Conservation (phyloP, 2,329 filamentous ascomycete genomes). For the Paraphaeosphaeria sporulosa region DNA sequence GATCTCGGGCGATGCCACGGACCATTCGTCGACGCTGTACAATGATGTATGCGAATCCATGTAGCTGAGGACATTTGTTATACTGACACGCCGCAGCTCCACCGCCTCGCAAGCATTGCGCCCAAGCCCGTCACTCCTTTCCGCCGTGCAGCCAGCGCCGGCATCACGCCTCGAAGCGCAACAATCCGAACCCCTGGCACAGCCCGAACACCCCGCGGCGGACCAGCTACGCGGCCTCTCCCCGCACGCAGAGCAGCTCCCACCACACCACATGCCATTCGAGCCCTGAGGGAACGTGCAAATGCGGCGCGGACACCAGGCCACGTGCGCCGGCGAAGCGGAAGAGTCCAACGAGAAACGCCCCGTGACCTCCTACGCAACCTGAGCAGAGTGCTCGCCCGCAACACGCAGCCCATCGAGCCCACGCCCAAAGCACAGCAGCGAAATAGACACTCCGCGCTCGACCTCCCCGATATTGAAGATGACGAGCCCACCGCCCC, state of each 20-base stretch:
- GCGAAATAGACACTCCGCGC: constrained; percentile 40
- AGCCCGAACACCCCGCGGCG: constrained; percentile 44
- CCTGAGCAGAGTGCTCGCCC: constrained; percentile 62
- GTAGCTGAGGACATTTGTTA: not conserved
- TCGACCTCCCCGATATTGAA: constrained; percentile 56
- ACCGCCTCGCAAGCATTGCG: constrained; percentile 36
- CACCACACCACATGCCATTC: constrained; percentile 63
- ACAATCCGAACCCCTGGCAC: constrained; percentile 45
- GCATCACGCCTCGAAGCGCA: constrained; percentile 40
- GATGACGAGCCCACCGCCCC: constrained; percentile 53
- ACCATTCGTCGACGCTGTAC: constrained; percentile 26
- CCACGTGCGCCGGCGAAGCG: constrained; percentile 57
- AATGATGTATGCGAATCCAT: constrained; percentile 24
- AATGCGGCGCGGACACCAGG: constrained; percentile 60
- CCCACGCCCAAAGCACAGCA: constrained; percentile 55
- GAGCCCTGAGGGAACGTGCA: constrained; percentile 61
- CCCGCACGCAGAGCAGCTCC: constrained; percentile 52
- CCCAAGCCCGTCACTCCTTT: constrained; percentile 45
- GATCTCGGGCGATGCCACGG: constrained; percentile 19
- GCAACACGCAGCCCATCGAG: constrained; percentile 54
- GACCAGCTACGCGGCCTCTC: constrained; percentile 42
- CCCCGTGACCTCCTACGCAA: constrained; percentile 63
- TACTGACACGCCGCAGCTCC: constrained; percentile 31
- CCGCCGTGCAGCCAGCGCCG: constrained; percentile 45
- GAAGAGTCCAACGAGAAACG: constrained; percentile 60